Evolutionary conservation across 768 basidiomycete genomes (phyloP).

Genomic region (Cystoderma amianthinum): DNA sequence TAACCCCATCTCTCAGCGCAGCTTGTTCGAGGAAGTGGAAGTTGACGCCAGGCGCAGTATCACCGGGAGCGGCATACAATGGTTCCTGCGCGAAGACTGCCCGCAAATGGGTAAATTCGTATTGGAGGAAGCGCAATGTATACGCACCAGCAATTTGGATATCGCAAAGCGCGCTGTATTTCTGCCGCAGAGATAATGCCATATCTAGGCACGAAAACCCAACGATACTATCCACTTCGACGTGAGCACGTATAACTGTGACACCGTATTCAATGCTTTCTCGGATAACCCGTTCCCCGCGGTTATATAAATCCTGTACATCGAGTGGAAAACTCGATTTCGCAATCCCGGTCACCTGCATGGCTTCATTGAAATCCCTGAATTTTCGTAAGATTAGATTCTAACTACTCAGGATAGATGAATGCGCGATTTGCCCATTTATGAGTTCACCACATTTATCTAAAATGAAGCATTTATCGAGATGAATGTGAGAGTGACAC

Average conservation of each 20-base stretch:
- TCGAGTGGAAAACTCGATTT: conserved; percentile 42
- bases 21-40: conserved; percentile 37
- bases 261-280: conserved; percentile 58
- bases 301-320: conserved; percentile 36
- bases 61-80: conserved; percentile 30
- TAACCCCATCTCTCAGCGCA: conserved; percentile 28
- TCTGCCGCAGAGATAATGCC: conserved; percentile 38
- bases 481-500: conserved; percentile 60
- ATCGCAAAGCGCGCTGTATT: conserved; percentile 39
- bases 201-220: conserved; percentile 46
- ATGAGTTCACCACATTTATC: conserved; percentile 43
- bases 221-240: conserved; percentile 56
- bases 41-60: conserved; percentile 34
- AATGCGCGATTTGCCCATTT: conserved; percentile 34
- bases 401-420: not conserved
- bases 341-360: conserved; percentile 41
- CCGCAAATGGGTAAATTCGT: conserved; percentile 2
- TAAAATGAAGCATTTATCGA: conserved; percentile 65
- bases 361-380: conserved; percentile 52
- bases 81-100: conserved; percentile 60
- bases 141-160: conserved; percentile 48
- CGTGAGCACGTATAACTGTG: conserved; percentile 61
- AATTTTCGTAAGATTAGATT: conserved; percentile 3
- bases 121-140: not conserved
- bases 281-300: conserved; percentile 46